Evolutionary conservation across 345 rosid species (phyloP), one percentile per base, ranked within the genome.

Genomic region (Hirschfeldia incana): DNA sequence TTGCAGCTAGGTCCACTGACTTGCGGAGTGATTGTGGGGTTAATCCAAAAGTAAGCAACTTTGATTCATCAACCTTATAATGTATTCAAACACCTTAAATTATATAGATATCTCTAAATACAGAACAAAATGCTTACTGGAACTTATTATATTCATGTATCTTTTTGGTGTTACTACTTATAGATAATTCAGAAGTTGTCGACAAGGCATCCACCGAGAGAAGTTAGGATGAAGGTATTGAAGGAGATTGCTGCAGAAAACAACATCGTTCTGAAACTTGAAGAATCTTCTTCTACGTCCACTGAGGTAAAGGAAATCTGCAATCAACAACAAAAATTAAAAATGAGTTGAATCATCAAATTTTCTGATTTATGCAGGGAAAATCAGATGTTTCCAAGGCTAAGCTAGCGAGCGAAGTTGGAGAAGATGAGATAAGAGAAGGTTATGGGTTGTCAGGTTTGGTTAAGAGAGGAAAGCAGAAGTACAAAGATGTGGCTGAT

Each of bases 401-500:
- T 76, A 71, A 72, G 46, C 2, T 75, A 33, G 1, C 77, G 49
- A 81, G 32, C 67, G 74, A 57, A 58, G 60, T 69, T 8, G 17
- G 59, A 51, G 65, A 69, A 8, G 83, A 79, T 55, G 84, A 67
- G 65, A 59, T 13, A 10, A 60, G 37, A 29, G 68, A 72, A 69
- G 79, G 73, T 9, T 65, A 60, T 58, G 80, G 15, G 71, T 28
- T 81, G 44, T 81, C 84, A 17, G 84, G 73, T 62, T 81, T 78
- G 28, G 60, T 77, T 44, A 77, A 77, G 57, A 64, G 75, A 53
- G 72, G 79, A n/a, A 86, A 76, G 78, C 83, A 81, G 61, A 88
- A 87, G 85, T 95, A 90, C 86, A 90, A 51, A 84, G 94, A 89
- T 76, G 97, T 93, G 3, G 91, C 97, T 74, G 96, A 88, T 84